Base-by-base conservation (phyloP, 805 yeast genomes). In the Saturnispora halmiae region DNA sequence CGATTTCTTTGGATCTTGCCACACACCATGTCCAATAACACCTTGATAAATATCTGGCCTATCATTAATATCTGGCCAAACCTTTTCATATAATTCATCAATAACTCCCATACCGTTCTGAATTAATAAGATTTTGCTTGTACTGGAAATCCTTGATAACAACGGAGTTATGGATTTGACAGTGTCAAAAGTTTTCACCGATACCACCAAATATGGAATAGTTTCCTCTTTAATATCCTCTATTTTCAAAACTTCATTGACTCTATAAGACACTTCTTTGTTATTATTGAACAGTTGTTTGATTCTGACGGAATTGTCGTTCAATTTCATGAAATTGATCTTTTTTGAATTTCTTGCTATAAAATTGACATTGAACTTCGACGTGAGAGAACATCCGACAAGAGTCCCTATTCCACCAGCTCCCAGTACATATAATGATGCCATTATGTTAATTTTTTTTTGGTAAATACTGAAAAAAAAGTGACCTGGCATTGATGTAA, bases 21-120 rank as follows among this genome's bases (percentile, higher is more conserved):
- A 81, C 1, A 81, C 84, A 10, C 96, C 97, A 58, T 90, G 96
- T 3, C 83, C 74, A 33, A 82, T 81, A 19, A 88, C 77, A 40
- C 88, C 96, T 53, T 77, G 82, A 52, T 69, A 75, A 5, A 86
- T 44, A 13, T 64, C 66, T 0, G 96, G 95, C 40, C 75, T 56
- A 1, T 46, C 33, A 0, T 47, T 50, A 1, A 38, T 24, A 3
- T 59, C 51, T 4, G 75, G 75, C 87, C 90, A 83, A 6, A 75
- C 58, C 18, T 61, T 54, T 2, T 60, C 54, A n/a, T 64, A 55
- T 9, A 85, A 50, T 42, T 69, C 66, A 10, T 72, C 82, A 6
- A 70, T 55, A 31, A 75, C 67, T 8, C 97, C 97, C 67, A 87
- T 69, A 1, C 87, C 98, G 57, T 92, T 85, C 42, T 85, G 97